Conservation (phyloP, 768 basidiomycete genomes). For the Rhodotorula taiwanensis region DNA sequence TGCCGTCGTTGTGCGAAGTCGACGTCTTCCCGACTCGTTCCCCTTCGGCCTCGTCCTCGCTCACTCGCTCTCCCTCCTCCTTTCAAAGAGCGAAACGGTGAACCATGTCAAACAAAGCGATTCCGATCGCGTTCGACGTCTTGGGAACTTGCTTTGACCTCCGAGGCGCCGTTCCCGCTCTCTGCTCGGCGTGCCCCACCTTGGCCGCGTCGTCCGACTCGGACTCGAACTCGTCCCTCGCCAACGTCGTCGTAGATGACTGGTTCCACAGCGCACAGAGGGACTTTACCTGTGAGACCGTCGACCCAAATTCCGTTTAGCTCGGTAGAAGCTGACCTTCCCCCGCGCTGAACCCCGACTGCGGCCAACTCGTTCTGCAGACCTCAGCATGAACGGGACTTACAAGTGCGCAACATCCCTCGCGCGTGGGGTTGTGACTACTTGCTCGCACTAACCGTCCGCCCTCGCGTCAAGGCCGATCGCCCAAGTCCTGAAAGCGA, state of each 20-base stretch:
- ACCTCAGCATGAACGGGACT: conserved; percentile 21
- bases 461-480: conserved; percentile 14
- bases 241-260: conserved; percentile 5
- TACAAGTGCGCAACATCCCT: conserved; percentile 24
- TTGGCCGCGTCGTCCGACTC: not conserved
- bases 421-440: no score
- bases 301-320: not conserved
- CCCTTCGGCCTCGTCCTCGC: no score
- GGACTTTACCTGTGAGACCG: conserved; percentile 25
- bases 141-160: not conserved
- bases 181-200: not conserved
- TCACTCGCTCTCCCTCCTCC: no score
- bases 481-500: conserved; percentile 15
- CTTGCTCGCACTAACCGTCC: no score
- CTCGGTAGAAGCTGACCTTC: not conserved
- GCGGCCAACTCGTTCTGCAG: not conserved
- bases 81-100: no score
- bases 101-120: not conserved
- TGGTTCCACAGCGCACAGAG: conserved; percentile 29
- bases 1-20: no score
- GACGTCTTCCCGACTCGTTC: no score
- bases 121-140: not conserved
- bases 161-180: not conserved
- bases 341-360: no score
- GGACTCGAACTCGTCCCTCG: not conserved